phyloP scores from a whole-genome alignment of 164 flowering plant genomes.

The Sedum album region DNA sequence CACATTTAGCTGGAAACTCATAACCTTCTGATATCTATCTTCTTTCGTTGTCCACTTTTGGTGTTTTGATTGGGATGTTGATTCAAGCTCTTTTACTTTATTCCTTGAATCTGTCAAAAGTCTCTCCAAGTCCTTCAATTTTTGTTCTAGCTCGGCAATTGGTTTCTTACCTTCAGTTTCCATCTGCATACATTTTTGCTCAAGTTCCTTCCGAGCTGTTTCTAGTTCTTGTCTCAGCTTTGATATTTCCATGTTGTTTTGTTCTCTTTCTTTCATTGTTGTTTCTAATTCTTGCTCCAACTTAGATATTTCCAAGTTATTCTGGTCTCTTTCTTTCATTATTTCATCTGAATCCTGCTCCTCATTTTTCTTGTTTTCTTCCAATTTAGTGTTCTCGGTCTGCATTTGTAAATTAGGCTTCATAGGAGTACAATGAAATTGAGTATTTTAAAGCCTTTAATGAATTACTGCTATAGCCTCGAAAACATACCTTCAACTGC shows the following conservation, averaged over 20 bases:
- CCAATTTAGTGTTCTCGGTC: conserved; percentile 52
- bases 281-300: conserved; percentile 39
- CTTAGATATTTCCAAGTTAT: conserved; percentile 34
- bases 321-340: conserved; percentile 45
- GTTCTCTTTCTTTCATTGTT: conserved; percentile 49
- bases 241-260: conserved; percentile 30
- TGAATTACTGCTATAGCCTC: background rate
- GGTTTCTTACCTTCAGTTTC: conserved; percentile 43
- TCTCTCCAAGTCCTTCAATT: conserved; percentile 44
- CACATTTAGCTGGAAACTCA: conserved; percentile 43
- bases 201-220: conserved; percentile 31
- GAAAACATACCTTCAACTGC: conserved; percentile 46
- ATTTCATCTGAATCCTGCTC: conserved; percentile 45
- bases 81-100: conserved; percentile 49
- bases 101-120: conserved; percentile 44
- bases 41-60: conserved; percentile 50
- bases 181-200: conserved; percentile 34
- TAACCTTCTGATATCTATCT: conserved; percentile 24
- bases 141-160: conserved; percentile 34
- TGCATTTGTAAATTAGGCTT: conserved; percentile 14
- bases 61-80: conserved; percentile 31
- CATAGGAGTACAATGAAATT: background rate
- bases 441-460: background rate
- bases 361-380: conserved; percentile 53
- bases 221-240: conserved; percentile 58